Percentiles rank a stretch among this genome's conserved stretches.
These are phyloP conservation scores for Skeletonema menzelii DNA, from an alignment of 108 stramenopile species.

Conservation along the genomic window DNA sequence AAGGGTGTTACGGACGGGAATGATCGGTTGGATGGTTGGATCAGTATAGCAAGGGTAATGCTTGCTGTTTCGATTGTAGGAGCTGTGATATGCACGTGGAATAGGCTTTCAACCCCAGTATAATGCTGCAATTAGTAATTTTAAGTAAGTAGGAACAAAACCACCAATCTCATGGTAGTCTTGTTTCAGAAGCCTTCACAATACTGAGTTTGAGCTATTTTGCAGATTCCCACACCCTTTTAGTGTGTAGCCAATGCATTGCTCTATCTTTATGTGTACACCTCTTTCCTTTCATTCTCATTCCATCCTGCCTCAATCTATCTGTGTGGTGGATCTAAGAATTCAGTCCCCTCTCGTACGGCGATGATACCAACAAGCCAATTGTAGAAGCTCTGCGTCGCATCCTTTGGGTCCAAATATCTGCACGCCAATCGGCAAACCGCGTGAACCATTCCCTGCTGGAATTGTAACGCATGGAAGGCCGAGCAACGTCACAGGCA, in stretches of 20 bases:
- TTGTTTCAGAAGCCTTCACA: no score
- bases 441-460: slow-evolving; percentile 21
- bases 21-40: background rate
- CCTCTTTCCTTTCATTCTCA: no score
- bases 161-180: no score
- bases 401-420: slow-evolving; percentile 30
- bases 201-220: no score
- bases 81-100: background rate
- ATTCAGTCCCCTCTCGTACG: background rate
- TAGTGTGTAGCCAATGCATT: no score
- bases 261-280: no score
- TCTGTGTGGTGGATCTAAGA: no score
- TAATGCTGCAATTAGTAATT: background rate
- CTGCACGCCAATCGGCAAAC: slow-evolving; percentile 52
- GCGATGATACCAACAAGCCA: slow-evolving; percentile 26
- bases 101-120: background rate
- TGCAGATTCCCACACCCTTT: no score
- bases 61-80: background rate
- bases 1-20: background rate
- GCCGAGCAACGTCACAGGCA: slow-evolving; percentile 51
- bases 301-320: no score
- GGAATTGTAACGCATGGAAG: slow-evolving; percentile 58
- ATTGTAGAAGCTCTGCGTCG: slow-evolving; percentile 21
- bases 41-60: background rate
- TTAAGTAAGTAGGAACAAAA: no score